Evolutionary conservation across 495 filamentous ascomycete species (phyloP).

Genomic region (Neurospora sp.): DNA sequence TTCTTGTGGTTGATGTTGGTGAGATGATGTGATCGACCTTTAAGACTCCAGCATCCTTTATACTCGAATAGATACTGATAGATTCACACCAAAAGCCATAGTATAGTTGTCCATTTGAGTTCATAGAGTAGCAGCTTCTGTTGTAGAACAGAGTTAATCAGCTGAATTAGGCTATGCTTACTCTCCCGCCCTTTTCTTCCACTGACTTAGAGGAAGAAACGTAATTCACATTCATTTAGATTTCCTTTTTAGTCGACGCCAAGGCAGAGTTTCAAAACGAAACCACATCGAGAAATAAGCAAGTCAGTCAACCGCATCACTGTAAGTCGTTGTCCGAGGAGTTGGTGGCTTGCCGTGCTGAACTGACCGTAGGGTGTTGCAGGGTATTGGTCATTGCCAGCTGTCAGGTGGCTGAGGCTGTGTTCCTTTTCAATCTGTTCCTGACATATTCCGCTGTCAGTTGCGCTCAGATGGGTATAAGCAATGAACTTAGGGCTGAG

Average conservation of each 20-base stretch:
- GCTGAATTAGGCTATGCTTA: neutral
- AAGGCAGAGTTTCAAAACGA: neutral
- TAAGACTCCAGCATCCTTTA: neutral
- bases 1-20: neutral
- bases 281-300: neutral
- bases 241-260: neutral
- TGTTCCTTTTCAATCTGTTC: neutral
- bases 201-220: neutral
- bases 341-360: neutral
- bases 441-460: neutral
- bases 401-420: neutral
- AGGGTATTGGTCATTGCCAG: neutral
- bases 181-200: neutral
- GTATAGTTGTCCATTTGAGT: no score
- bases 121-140: no score
- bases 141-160: neutral
- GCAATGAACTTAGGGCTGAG: neutral
- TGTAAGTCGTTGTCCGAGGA: neutral
- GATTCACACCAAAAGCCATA: no score
- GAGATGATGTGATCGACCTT: neutral
- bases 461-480: neutral
- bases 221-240: neutral
- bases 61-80: no score
- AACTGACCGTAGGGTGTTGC: neutral
- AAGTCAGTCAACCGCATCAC: neutral